Conservation (phyloP, 2,329 filamentous ascomycete genomes). For the Ophiostoma fasciatum region DNA sequence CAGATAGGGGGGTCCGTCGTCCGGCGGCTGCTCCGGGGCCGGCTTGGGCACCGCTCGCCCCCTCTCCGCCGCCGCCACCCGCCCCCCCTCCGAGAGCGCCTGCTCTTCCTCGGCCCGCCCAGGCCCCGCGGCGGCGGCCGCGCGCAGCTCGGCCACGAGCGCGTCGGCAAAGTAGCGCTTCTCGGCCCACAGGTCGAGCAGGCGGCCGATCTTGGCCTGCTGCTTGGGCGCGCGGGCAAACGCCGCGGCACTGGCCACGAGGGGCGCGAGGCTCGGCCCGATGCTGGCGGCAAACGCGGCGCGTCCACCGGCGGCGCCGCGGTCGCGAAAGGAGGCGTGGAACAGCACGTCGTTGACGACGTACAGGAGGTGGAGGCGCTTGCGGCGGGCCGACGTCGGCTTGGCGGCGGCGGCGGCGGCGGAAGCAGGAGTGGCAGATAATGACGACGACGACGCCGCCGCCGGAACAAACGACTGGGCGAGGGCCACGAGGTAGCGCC, state of each 20-base stretch:
- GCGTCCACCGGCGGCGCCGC: too few species aligned
- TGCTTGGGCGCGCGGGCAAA: slow-evolving; percentile 51
- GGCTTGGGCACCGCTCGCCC: neutral
- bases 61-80: slow-evolving; percentile 16
- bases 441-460: too few species aligned
- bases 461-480: slow-evolving; percentile 38
- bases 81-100: neutral
- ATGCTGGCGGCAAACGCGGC: slow-evolving; percentile 41
- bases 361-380: slow-evolving; percentile 62
- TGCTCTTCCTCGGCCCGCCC: slow-evolving; percentile 17
- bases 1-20: slow-evolving; percentile 35
- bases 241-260: slow-evolving; percentile 43
- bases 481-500: slow-evolving; percentile 60
- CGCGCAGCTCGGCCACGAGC: slow-evolving; percentile 42
- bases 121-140: slow-evolving; percentile 30
- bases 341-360: slow-evolving; percentile 66
- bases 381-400: slow-evolving; percentile 38
- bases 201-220: slow-evolving; percentile 43
- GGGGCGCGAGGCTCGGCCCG: slow-evolving; percentile 42
- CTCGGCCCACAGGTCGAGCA: slow-evolving; percentile 58
- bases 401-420: slow-evolving; percentile 14
- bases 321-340: slow-evolving; percentile 41
- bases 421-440: too few species aligned
- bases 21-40: slow-evolving; percentile 2
- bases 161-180: slow-evolving; percentile 42